phyloP scores from a whole-genome alignment of 768 basidiomycete species.

The Leucosporidium yakuticum region DNA sequence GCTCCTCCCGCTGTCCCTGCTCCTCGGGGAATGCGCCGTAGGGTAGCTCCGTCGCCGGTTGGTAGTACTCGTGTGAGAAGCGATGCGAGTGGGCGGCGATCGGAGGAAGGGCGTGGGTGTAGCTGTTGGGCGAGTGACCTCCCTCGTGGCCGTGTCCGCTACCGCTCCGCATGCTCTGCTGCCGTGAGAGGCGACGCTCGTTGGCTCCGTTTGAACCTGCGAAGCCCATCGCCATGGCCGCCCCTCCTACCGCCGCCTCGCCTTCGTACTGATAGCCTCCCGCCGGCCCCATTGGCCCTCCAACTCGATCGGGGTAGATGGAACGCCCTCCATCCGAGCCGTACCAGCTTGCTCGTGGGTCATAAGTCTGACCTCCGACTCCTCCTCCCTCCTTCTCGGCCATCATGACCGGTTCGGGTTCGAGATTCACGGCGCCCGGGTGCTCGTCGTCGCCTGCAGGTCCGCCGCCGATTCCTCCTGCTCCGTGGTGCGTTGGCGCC shows the following conservation, averaged over 20 bases:
- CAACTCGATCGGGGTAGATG: no score
- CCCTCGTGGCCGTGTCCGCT: slow-evolving; percentile 1
- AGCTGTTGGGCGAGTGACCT: background rate
- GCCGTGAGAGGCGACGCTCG: background rate
- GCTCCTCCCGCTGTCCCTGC: slow-evolving; percentile 1
- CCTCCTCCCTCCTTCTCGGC: slow-evolving; percentile 13
- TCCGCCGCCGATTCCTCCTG: slow-evolving; percentile 3
- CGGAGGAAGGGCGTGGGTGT: background rate
- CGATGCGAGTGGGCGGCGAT: slow-evolving; percentile 11
- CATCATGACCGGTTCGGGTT: slow-evolving; percentile 2
- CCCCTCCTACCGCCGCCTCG: background rate
- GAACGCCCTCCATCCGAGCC: background rate
- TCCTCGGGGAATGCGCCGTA: background rate
- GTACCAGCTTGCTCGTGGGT: slow-evolving; percentile 21
- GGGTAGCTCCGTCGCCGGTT: background rate
- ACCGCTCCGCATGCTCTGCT: slow-evolving; percentile 5
- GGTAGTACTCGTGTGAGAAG: slow-evolving; percentile 9
- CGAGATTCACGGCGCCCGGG: background rate
- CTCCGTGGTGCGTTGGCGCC: slow-evolving; percentile 14
- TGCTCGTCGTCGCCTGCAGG: background rate
- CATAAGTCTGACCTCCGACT: background rate
- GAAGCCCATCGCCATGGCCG: background rate
- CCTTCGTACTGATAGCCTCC: background rate
- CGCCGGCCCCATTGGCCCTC: no score
- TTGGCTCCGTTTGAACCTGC: background rate